Percentiles rank a stretch among this genome's conserved stretches.
phyloP scores from a whole-genome alignment of 768 basidiomycete species.

The Tubosaeta brunneosetosa region DNA sequence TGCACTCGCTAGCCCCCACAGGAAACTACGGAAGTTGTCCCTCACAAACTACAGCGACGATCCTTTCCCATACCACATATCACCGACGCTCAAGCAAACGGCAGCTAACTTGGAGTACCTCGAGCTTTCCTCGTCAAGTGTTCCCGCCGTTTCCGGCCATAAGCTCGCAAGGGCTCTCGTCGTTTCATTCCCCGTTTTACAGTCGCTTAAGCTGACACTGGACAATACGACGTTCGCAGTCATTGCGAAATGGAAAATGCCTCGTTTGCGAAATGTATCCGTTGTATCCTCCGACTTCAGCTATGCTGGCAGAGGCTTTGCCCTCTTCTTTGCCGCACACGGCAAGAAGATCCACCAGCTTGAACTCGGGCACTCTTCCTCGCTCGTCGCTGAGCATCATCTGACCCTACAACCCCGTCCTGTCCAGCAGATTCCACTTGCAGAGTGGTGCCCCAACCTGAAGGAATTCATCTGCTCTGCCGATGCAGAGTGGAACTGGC shows the following conservation, averaged over 20 bases:
- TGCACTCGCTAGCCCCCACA: conserved; percentile 51
- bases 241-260: conserved; percentile 65
- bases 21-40: conserved; percentile 51
- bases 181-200: conserved; percentile 54
- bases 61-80: conserved; percentile 51
- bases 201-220: conserved; percentile 63
- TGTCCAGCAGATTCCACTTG: conserved; percentile 43
- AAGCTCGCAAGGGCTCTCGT: conserved; percentile 17
- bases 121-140: conserved; percentile 57
- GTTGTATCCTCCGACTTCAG: conserved; percentile 69
- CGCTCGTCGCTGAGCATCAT: conserved; percentile 64
- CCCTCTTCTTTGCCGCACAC: conserved; percentile 61
- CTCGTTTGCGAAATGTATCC: conserved; percentile 55
- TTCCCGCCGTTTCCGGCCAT: conserved; percentile 37
- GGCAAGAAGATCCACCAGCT: conserved; percentile 58
- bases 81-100: conserved; percentile 47
- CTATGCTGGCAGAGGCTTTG: conserved; percentile 63
- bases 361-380: conserved; percentile 68
- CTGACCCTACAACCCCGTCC: conserved; percentile 43
- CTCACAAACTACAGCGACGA: conserved; percentile 74
- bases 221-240: conserved; percentile 69
- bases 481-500: conserved; percentile 81
- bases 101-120: conserved; percentile 59
- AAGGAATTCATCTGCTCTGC: conserved; percentile 68
- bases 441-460: conserved; percentile 67